Evolutionary conservation across 2,329 filamentous ascomycete species (phyloP).

Genomic region (Bipolaris zeicola): DNA sequence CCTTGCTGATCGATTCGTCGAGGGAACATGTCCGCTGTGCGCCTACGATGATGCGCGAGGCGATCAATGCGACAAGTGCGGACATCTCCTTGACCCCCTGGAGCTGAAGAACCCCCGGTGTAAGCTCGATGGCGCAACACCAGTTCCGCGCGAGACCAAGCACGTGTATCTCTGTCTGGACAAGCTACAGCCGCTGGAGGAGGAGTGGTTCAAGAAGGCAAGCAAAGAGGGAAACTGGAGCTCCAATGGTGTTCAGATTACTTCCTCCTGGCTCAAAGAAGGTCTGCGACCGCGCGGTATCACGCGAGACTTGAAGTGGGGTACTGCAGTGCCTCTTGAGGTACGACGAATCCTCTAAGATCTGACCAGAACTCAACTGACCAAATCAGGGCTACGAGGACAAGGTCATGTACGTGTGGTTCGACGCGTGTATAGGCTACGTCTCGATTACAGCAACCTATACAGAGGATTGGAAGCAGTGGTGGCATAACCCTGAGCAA

Average conservation of each 20-base stretch:
- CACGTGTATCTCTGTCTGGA: constrained; percentile 90
- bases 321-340: constrained; percentile 65
- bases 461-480: constrained; percentile 86
- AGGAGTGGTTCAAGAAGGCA: constrained; percentile 76
- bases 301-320: constrained; percentile 92
- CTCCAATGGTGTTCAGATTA: constrained; percentile 75
- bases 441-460: constrained; percentile 93
- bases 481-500: constrained; percentile 90
- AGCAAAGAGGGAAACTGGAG: constrained; percentile 78
- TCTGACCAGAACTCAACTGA: constrained; percentile 8
- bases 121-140: constrained; percentile 85
- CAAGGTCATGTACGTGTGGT: constrained; percentile 92
- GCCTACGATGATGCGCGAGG: constrained; percentile 58
- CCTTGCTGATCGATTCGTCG: constrained; percentile 68
- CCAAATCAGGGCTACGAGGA: constrained; percentile 62
- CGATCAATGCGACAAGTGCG: constrained; percentile 61
- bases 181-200: constrained; percentile 76
- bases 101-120: constrained; percentile 69
- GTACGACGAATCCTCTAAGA: constrained; percentile 8
- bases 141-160: constrained; percentile 80
- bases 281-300: constrained; percentile 87
- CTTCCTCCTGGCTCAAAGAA: constrained; percentile 79
- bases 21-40: constrained; percentile 78
- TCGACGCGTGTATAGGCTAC: constrained; percentile 92
- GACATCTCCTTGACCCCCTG: constrained; percentile 54